phyloP scores from a whole-genome alignment of 2,329 filamentous ascomycete species.

The Epichloe sp. region DNA sequence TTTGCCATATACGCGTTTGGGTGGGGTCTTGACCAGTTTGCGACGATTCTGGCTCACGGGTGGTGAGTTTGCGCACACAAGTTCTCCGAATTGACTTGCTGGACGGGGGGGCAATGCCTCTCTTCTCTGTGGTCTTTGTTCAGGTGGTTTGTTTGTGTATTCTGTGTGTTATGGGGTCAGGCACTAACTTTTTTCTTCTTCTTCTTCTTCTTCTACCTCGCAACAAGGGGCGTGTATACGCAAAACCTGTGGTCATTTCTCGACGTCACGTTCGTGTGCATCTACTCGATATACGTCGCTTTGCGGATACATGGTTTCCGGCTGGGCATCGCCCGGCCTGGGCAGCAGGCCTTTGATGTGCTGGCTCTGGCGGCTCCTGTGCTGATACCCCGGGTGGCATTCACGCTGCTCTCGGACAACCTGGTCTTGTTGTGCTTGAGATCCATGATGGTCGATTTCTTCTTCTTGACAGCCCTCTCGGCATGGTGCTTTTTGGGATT shows the following conservation, averaged over 20 bases:
- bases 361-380: conserved; percentile 70
- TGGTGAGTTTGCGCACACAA: conserved; percentile 28
- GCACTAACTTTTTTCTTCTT: not conserved
- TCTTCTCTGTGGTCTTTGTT: too few relatives aligned
- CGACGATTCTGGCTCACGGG: conserved; percentile 62
- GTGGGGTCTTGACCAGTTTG: conserved; percentile 68
- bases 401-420: conserved; percentile 73
- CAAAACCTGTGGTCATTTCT: conserved; percentile 85
- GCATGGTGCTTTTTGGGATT: conserved; percentile 81
- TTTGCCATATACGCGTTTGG: conserved; percentile 66
- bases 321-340: conserved; percentile 31
- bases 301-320: conserved; percentile 54
- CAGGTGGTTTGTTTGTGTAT: too few relatives aligned
- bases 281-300: conserved; percentile 56
- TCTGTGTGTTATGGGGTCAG: not conserved
- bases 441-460: conserved; percentile 78
- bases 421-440: conserved; percentile 69
- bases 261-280: conserved; percentile 62
- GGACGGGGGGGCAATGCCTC: not conserved
- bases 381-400: conserved; percentile 64
- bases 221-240: conserved; percentile 60
- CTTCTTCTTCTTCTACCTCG: too few relatives aligned
- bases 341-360: conserved; percentile 61
- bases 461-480: conserved; percentile 60
- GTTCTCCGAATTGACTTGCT: not conserved